phyloP scores from a whole-genome alignment of 2,329 filamentous ascomycete genomes.

The Ceratocystis ficicola region DNA sequence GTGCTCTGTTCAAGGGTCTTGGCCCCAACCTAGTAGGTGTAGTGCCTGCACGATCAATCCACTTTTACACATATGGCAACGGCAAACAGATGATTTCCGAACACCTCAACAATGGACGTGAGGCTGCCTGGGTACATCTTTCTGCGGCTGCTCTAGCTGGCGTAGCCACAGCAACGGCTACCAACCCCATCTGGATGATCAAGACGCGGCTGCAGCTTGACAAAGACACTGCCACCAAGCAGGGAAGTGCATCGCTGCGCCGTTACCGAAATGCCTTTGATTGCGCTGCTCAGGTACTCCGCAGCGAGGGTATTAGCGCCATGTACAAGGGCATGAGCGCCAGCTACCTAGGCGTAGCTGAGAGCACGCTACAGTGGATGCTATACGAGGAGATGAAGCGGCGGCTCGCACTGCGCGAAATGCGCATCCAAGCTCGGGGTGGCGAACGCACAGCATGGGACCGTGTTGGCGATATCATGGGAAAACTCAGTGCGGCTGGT shows the following conservation, averaged over 20 bases:
- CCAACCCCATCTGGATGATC: constrained; percentile 92
- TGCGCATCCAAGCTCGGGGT: constrained; percentile 44
- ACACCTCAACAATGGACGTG: constrained; percentile 56
- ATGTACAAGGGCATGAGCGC: constrained; percentile 86
- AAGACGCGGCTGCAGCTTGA: constrained; percentile 90
- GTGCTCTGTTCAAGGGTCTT: constrained; percentile 84
- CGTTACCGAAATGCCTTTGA: constrained; percentile 81
- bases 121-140: constrained; percentile 66
- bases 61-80: constrained; percentile 89
- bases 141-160: constrained; percentile 65
- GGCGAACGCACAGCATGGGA: constrained; percentile 59
- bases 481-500: constrained; percentile 67
- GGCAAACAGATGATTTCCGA: constrained; percentile 72
- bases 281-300: constrained; percentile 70
- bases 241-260: constrained; percentile 42
- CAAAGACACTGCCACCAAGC: constrained; percentile 59
- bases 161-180: constrained; percentile 76
- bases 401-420: constrained; percentile 53
- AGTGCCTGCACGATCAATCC: constrained; percentile 79
- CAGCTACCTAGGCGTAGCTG: constrained; percentile 79
- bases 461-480: constrained; percentile 61
- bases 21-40: constrained; percentile 84
- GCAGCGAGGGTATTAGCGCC: constrained; percentile 66
- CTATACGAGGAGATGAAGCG: constrained; percentile 88
- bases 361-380: constrained; percentile 87